A percentile compares a stretch with the other conserved stretches of the same genome.
Evolutionary conservation across 257 asterid genomes (phyloP).

Genomic region (Forsythia suspensa): DNA sequence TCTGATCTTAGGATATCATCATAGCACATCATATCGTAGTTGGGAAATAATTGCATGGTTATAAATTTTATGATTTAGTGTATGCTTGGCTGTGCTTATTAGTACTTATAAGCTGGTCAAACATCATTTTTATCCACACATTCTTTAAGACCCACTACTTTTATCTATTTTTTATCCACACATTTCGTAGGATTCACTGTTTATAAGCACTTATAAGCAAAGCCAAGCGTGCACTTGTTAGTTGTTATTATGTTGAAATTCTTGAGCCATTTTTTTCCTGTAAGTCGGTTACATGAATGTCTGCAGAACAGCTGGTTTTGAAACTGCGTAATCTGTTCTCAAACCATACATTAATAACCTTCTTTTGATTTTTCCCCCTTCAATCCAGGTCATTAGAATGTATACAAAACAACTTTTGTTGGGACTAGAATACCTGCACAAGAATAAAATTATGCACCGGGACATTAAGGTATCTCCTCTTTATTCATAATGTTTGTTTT

Average conservation of each 20-base stretch:
- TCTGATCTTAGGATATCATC: slow-evolving; percentile 1
- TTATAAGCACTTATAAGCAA: no score
- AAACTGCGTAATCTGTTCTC: slow-evolving; percentile 7
- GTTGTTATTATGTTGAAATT: neutral
- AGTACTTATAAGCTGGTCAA: no score
- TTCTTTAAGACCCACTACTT: no score
- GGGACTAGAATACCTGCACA: slow-evolving; percentile 94
- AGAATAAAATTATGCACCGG: slow-evolving; percentile 95
- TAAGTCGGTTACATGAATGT: slow-evolving; percentile 13
- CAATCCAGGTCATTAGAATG: slow-evolving; percentile 88
- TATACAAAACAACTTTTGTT: slow-evolving; percentile 86
- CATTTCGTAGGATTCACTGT: no score
- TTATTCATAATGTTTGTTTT: neutral
- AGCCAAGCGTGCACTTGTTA: neutral
- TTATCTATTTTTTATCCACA: no score
- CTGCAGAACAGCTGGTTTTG: slow-evolving; percentile 12
- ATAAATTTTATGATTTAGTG: neutral
- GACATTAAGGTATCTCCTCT: slow-evolving; percentile 76
- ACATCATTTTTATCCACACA: no score
- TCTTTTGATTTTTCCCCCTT: slow-evolving; percentile 18
- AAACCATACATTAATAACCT: neutral
- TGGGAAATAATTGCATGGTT: neutral
- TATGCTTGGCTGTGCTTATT: no score
- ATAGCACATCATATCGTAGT: neutral
- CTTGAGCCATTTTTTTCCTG: slow-evolving; percentile 2